Conservation (phyloP, 2,329 filamentous ascomycete genomes). For the Amphichorda felina region DNA sequence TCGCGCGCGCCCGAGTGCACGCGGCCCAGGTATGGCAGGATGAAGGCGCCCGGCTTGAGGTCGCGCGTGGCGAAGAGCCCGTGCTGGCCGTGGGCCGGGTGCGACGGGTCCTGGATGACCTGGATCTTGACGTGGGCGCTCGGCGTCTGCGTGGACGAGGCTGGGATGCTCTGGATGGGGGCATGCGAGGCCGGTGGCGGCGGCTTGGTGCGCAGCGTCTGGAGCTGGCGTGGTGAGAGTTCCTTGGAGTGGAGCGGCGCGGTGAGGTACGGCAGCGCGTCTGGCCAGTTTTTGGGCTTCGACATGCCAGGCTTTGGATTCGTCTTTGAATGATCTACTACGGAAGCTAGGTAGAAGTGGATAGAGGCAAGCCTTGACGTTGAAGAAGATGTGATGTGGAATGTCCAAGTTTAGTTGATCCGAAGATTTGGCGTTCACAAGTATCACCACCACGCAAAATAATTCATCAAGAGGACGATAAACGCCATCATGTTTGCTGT, state of each 20-base stretch:
- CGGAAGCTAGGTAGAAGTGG: no score
- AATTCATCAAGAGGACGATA: no score
- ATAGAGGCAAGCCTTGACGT: no score
- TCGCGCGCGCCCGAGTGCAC: conserved; percentile 31
- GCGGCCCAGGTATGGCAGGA: conserved; percentile 50
- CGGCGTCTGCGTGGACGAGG: conserved; percentile 28
- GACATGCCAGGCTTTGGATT: conserved; percentile 11
- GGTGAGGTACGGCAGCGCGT: conserved; percentile 37
- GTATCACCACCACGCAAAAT: no score
- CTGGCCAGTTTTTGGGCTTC: conserved; percentile 47
- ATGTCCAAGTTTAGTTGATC: no score
- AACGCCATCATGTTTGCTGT: background rate
- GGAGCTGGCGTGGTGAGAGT: conserved; percentile 28
- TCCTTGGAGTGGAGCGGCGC: conserved; percentile 34
- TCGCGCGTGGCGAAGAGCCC: conserved; percentile 47
- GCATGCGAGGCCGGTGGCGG: conserved; percentile 4
- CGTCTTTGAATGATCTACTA: no score
- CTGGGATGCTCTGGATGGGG: conserved; percentile 10
- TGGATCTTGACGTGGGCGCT: conserved; percentile 40
- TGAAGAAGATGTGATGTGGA: no score
- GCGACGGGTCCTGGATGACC: conserved; percentile 33
- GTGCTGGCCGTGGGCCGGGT: conserved; percentile 46
- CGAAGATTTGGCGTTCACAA: no score
- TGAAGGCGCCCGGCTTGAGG: conserved; percentile 40
- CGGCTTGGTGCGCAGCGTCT: conserved; percentile 21